Evolutionary conservation across 345 rosid species (phyloP), one percentile per base, ranked within the genome.

Genomic region (Eutrema japonicum): DNA sequence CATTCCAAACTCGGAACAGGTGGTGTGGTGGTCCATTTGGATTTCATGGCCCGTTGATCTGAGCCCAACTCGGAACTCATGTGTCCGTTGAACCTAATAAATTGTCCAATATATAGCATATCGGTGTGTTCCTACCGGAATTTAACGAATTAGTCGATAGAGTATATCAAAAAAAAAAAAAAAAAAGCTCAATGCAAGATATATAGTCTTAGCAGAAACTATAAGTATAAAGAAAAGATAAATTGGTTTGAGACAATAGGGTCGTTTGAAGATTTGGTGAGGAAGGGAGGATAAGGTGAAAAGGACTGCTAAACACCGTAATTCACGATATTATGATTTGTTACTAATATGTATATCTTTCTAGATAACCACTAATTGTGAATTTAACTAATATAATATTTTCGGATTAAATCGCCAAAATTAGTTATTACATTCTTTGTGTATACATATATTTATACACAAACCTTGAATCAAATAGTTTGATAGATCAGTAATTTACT

Each of bases 241-340:
- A 29, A 7, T 71, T 48, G 58, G 49, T 48, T 26, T 26, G 12
- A 5, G 66, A 70, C 5, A 10, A 27, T 57, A 57, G 33, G 52
- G 26, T 55, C 26, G 56, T 35, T 49, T 48, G 49, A 59, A n/a
- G 46, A 70, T 70, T 70, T 48, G 56, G 48, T 35, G 55, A 56
- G 36, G 37, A 57, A 18, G 22, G 49, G 64, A 38, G 32, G 48
- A 26, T 61, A 29, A 9, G 40, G 8, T 30, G 10, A 30, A 30
- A 14, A 62, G 5, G 68, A 46, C 32, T 55, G 10, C 30, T 47
- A 13, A 46, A 70, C 30, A 59, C 58, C 18, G 10, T 26, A 57
- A 57, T 22, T 69, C 27, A 56, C n/a, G 50, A 30, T 18, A 53
- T 14, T 30, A 38, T 43, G n/a, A 29, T 29, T 13, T 30, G 54